phyloP scores from a whole-genome alignment of 2,329 filamentous ascomycete genomes.

The Fusarium transvaalense region DNA sequence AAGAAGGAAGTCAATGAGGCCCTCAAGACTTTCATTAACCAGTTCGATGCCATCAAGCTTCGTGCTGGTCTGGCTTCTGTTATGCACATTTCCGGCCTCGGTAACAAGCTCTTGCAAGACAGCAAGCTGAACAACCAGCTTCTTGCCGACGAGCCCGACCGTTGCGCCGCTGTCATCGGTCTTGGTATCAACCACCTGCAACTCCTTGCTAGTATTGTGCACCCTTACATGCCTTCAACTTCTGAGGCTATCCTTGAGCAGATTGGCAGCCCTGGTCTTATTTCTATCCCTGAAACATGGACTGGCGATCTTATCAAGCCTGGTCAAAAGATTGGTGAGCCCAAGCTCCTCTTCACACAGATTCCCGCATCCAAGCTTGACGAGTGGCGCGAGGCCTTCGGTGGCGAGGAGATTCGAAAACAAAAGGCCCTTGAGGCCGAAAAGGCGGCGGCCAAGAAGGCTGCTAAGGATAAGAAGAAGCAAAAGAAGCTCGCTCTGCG shows the following conservation, averaged over 20 bases:
- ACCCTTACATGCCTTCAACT: slow-evolving; percentile 88
- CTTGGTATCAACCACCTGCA: slow-evolving; percentile 87
- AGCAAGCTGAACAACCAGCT: slow-evolving; percentile 68
- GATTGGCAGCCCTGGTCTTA: slow-evolving; percentile 68
- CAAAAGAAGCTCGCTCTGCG: slow-evolving; percentile 54
- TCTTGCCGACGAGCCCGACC: slow-evolving; percentile 65
- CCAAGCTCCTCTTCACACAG: slow-evolving; percentile 82
- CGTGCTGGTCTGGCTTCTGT: slow-evolving; percentile 74
- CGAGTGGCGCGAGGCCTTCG: slow-evolving; percentile 84
- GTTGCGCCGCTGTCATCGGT: slow-evolving; percentile 73
- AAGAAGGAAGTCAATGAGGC: slow-evolving; percentile 74
- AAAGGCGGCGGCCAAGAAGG: slow-evolving; percentile 65
- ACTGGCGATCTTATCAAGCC: slow-evolving; percentile 70
- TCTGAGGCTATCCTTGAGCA: slow-evolving; percentile 81
- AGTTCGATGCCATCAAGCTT: slow-evolving; percentile 79
- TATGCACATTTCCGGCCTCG: slow-evolving; percentile 73
- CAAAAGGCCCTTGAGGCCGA: slow-evolving; percentile 71
- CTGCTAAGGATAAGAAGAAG: slow-evolving; percentile 64
- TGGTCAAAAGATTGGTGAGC: slow-evolving; percentile 84
- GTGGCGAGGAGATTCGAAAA: slow-evolving; percentile 74
- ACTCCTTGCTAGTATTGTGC: slow-evolving; percentile 81
- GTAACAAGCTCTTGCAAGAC: slow-evolving; percentile 65
- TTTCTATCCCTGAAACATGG: slow-evolving; percentile 77
- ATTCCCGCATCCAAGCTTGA: slow-evolving; percentile 86
- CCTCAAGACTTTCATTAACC: slow-evolving; percentile 74